A percentile compares a stretch with the other conserved stretches of the same genome.
phyloP scores from a whole-genome alignment of 2,329 filamentous ascomycete genomes.

The Metarhizium humberi region DNA sequence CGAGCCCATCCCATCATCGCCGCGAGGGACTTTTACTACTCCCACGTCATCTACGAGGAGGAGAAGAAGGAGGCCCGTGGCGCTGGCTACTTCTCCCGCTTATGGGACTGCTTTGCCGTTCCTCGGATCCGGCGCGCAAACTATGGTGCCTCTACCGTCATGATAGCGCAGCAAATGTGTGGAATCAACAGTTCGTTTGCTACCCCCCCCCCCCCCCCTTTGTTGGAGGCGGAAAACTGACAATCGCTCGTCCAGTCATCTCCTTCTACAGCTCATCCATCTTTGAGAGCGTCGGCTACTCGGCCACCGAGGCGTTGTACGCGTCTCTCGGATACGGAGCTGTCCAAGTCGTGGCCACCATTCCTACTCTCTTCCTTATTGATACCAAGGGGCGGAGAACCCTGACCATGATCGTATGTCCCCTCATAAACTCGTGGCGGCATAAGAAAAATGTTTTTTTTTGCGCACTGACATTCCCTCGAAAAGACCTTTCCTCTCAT shows the following conservation, averaged over 20 bases:
- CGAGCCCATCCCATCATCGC: constrained; percentile 44
- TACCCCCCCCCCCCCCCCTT: too few relatives aligned
- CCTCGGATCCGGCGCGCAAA: constrained; percentile 62
- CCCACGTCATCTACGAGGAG: constrained; percentile 27
- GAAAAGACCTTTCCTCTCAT: constrained; percentile 17
- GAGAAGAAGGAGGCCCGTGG: constrained; percentile 19
- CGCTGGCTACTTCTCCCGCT: constrained; percentile 19
- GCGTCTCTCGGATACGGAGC: constrained; percentile 35
- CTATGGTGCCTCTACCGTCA: constrained; percentile 66
- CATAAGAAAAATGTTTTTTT: too few relatives aligned
- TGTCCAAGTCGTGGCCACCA: constrained; percentile 32
- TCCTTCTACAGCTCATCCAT: constrained; percentile 60
- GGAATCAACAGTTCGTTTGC: constrained; percentile 14
- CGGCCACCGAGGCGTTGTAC: constrained; percentile 36
- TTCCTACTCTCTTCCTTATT: constrained; percentile 20
- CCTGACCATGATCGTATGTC: constrained; percentile 14
- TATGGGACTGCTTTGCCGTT: constrained; percentile 52
- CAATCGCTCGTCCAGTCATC: constrained; percentile 34
- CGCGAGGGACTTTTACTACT: constrained; percentile 46
- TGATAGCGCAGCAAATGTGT: constrained; percentile 65
- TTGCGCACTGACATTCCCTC: too few relatives aligned
- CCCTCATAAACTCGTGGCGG: background rate
- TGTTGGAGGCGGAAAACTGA: background rate
- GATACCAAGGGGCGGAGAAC: constrained; percentile 19
- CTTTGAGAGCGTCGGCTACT: constrained; percentile 44